Percentiles rank a stretch among this genome's conserved stretches.
phyloP scores from a whole-genome alignment of 2,329 filamentous ascomycete genomes.

The Aspergillus flavus region DNA sequence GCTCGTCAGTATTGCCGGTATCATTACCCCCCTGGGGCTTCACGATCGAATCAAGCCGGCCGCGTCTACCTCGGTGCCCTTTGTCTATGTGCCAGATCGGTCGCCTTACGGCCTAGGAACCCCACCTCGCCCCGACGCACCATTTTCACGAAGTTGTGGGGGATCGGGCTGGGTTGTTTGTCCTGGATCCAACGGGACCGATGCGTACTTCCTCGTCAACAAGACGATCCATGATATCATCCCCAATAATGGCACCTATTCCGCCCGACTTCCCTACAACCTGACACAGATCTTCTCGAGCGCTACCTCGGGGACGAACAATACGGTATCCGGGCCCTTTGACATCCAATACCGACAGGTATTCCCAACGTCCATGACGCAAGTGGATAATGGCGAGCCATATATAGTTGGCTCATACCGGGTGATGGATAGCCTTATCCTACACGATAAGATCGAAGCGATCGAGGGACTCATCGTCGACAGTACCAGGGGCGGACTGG shows the following conservation, averaged over 20 bases:
- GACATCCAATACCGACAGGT: conserved; percentile 45
- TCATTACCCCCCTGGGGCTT: conserved; percentile 52
- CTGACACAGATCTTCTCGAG: no score
- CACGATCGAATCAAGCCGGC: conserved; percentile 41
- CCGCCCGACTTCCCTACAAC: no score
- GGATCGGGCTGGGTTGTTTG: conserved; percentile 16
- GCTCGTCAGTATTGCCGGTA: conserved; percentile 45
- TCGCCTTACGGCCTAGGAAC: conserved; percentile 46
- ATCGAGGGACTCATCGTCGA: conserved; percentile 52
- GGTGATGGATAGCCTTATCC: conserved; percentile 33
- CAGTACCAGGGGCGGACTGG: conserved; percentile 44
- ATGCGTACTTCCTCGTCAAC: neutral
- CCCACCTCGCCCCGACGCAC: conserved; percentile 33
- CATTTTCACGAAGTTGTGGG: conserved; percentile 39
- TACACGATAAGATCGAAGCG: conserved; percentile 35
- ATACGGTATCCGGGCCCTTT: conserved; percentile 14
- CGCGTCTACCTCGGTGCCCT: conserved; percentile 24
- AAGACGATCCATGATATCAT: conserved; percentile 21
- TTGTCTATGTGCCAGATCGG: conserved; percentile 43
- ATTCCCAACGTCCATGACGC: neutral
- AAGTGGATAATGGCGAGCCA: conserved; percentile 20
- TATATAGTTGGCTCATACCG: conserved; percentile 21
- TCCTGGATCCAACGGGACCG: no score
- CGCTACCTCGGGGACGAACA: no score
- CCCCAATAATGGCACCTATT: conserved; percentile 41